Evolutionary conservation across 192 early-diverging fungal species (phyloP).

Genomic region (Polychytrium aggregatum): DNA sequence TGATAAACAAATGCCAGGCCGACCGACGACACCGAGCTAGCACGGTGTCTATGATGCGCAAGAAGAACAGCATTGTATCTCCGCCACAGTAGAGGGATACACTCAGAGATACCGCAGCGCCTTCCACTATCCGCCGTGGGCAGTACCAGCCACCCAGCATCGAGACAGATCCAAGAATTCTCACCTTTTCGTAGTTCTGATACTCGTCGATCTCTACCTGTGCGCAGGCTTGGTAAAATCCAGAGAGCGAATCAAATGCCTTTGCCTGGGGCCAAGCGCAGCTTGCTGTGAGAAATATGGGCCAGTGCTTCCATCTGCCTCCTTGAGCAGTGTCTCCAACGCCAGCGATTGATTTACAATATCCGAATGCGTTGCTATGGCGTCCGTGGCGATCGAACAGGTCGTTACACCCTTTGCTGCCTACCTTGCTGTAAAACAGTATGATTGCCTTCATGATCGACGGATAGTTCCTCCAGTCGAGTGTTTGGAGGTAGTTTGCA

Average conservation of each 20-base stretch:
- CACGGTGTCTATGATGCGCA: not conserved
- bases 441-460: slow-evolving; percentile 40
- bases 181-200: slow-evolving; percentile 50
- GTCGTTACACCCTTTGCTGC: too few relatives aligned
- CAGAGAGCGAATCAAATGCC: slow-evolving; percentile 29
- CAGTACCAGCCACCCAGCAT: not conserved
- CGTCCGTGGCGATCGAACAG: too few relatives aligned
- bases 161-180: not conserved
- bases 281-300: not conserved
- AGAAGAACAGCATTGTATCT: too few relatives aligned
- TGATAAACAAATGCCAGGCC: not conserved
- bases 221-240: slow-evolving; percentile 45
- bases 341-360: too few relatives aligned
- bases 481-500: slow-evolving; percentile 45
- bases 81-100: not conserved
- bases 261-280: slow-evolving; percentile 23
- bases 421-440: slow-evolving; percentile 45
- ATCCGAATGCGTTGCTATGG: too few relatives aligned
- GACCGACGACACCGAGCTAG: not conserved
- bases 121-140: not conserved
- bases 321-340: not conserved
- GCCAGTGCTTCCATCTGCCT: not conserved
- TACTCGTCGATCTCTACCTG: slow-evolving; percentile 50
- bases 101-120: not conserved
- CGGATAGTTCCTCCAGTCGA: slow-evolving; percentile 39